Evolutionary conservation across 208 protist species (phyloP), one percentile per base, ranked within the genome.

Genomic region (Acanthamoeba pearcei): DNA sequence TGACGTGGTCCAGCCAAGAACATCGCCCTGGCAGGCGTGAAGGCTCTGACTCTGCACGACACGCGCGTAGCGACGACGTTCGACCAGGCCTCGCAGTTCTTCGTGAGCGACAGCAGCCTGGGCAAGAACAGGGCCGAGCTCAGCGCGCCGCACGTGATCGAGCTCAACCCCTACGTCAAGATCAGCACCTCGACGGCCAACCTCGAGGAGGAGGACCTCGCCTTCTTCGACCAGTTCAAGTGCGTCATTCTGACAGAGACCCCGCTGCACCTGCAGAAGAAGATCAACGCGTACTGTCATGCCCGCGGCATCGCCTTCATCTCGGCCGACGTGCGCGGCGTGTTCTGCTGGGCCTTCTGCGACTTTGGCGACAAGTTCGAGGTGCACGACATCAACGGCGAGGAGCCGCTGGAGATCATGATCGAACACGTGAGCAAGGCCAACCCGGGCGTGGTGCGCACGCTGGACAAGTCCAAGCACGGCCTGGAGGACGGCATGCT

Each of bases 131-230:
- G 98, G 85, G 98, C 98, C 9, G 46, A 76, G 29, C 88, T 72
- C 12, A 97, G 86, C 62, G 19, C 95, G 0, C 24, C 42, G 15
- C 91, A 97, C 27, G 66, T 99, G 3, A 62, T 89, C 27, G 98
- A 99, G 94, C 97, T 99, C 32, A 99, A 99, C 95, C 93, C 95
- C 9, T 98, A 98, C 76, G 98, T 98, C 24, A 95, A 94, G 53
- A 90, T 98, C 35, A 66, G 66, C 13, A 64, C 70, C 17, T 55
- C 78, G 32, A 94, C 96, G 17, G 91, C 38, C 19, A 96, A 97
- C 12, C 68, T 96, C 32, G n/a, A 95, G 10, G 8, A 78, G 49
- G 35, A 53, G 24, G 49, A 96, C 53, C 9, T 72, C 49, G 29
- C 49, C 53, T 78, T 86, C 38, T 64, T 98, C 13, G 49, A 53